phyloP scores from a whole-genome alignment of 164 flowering plant species.

The Annona squamosa region DNA sequence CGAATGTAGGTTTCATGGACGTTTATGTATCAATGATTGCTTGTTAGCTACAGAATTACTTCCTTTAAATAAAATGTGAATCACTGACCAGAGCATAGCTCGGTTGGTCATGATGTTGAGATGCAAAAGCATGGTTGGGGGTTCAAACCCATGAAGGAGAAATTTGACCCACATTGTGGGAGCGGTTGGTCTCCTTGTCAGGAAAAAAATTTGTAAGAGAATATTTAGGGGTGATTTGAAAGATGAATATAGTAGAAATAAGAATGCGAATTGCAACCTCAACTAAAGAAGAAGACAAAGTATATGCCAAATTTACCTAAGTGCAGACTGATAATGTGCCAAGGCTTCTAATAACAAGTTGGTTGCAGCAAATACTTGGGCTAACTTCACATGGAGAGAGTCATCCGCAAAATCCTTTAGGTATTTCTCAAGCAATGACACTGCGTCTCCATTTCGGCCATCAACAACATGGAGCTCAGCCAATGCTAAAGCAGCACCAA shows the following conservation, averaged over 20 bases:
- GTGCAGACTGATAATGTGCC: constrained; percentile 85
- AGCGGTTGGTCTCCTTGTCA: no score
- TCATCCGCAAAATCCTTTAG: constrained; percentile 94
- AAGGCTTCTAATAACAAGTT: constrained; percentile 86
- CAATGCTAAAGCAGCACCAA: constrained; percentile 91
- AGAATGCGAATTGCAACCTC: not conserved
- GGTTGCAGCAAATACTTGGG: constrained; percentile 84
- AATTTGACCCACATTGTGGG: no score
- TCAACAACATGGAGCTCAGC: constrained; percentile 91
- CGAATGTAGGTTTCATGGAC: no score
- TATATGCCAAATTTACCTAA: constrained; percentile 38
- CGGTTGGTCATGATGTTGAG: no score
- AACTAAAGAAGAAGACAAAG: constrained; percentile 3
- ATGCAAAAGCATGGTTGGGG: no score
- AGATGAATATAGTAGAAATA: not conserved
- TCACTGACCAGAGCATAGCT: no score
- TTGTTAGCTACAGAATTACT: no score
- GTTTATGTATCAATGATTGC: no score
- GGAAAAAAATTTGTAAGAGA: not conserved
- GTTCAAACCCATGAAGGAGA: no score
- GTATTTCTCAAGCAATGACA: constrained; percentile 76
- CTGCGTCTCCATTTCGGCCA: constrained; percentile 84
- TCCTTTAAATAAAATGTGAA: no score
- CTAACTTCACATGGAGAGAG: constrained; percentile 87
- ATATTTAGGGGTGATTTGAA: not conserved